Conservation (phyloP, 768 basidiomycete genomes). For the Cystobasidium tubakii region DNA sequence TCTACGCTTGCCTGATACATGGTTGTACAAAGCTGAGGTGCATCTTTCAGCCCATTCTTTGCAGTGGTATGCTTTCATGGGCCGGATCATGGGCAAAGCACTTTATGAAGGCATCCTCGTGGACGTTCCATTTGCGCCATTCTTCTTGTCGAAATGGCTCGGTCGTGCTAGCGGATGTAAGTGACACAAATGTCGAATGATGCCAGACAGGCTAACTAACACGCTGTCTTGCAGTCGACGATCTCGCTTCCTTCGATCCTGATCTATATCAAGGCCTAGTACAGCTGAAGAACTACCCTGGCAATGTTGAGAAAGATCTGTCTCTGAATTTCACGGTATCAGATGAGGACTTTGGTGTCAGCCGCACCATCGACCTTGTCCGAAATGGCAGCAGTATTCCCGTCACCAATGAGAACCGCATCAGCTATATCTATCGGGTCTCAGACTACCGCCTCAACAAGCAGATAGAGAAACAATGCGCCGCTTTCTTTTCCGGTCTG, state of each 20-base stretch:
- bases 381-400: conserved; percentile 72
- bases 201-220: neutral
- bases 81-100: conserved; percentile 88
- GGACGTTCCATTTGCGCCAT: conserved; percentile 88
- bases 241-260: conserved; percentile 38
- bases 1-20: too few relatives aligned
- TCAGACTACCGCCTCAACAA: conserved; percentile 80
- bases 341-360: conserved; percentile 78
- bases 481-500: conserved; percentile 75
- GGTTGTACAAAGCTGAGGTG: conserved; percentile 18
- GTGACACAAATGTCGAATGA: neutral
- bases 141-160: conserved; percentile 94
- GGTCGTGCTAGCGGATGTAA: conserved; percentile 71
- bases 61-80: conserved; percentile 88
- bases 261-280: conserved; percentile 77
- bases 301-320: conserved; percentile 71
- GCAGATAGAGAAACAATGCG: conserved; percentile 63
- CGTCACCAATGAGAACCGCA: conserved; percentile 80
- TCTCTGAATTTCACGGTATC: conserved; percentile 83
- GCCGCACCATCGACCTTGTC: conserved; percentile 69
- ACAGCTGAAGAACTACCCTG: conserved; percentile 84
- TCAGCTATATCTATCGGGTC: conserved; percentile 82
- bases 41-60: conserved; percentile 65
- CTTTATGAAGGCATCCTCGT: conserved; percentile 93
- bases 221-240: neutral